Evolutionary conservation across 2,329 filamentous ascomycete genomes (phyloP), one percentile per base, ranked within the genome.

Genomic region (Dactylellina cionopaga): DNA sequence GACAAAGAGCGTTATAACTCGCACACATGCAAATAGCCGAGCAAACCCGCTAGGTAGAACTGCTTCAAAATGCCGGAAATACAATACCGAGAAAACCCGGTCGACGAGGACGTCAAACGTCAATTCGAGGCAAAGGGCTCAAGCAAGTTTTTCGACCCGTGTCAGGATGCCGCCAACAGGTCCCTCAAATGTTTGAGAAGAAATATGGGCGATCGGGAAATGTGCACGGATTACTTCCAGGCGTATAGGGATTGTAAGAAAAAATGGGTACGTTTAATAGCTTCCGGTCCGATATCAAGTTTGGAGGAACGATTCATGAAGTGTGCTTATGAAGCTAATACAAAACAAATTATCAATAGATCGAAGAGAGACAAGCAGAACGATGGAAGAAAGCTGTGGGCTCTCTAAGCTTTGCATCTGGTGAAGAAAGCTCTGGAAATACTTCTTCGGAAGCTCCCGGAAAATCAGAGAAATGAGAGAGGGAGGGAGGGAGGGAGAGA

Each of bases 181-280:
- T 97, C 93, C 81, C 89, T 97, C 76, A 89, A 88, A 80, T 99
- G 95, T 78, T 83, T 99, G 78, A 89, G 92, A 79, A 87, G 95
- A 19, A 99, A 99, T 80, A 89, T 86, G 19, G 93, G 91, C 11
- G 92, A 98, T 79, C 87, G 89, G 75, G 84, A 89, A n/a, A 90
- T 98, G 90, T 99, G 95, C 79, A 85, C 86, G 75, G 94, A 98
- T 80, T 98, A 96, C 80, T 98, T 99, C 79, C 92, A 97, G 92
- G 92, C 92, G 54, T 98, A 97, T 81, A 88, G 92, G 69, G 92
- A 96, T 74, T 98, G 94, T 82, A 97, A 97, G 81, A 93, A 96
- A 82, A 86, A 89, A 83, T 97, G 93, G 93, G 92, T 96, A 85
- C 77, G 87, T 82, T 51, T 49, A 11, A 19, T 13, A 1, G 1